phyloP scores from a whole-genome alignment of 768 basidiomycete genomes.

The Lactifluus subvellereus region DNA sequence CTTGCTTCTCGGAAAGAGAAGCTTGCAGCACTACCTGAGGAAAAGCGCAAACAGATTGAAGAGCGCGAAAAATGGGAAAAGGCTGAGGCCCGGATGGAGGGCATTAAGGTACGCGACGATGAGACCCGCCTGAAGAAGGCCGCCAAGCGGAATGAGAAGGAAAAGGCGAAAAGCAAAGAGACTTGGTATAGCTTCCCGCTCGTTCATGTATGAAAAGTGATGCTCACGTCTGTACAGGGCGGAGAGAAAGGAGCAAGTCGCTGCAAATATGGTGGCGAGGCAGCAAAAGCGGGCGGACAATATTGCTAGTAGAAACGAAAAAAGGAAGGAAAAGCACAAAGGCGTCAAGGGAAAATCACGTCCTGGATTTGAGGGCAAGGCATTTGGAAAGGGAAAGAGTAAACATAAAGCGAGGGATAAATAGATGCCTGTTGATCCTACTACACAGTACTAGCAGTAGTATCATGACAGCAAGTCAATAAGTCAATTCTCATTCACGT shows the following conservation, averaged over 20 bases:
- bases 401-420: constrained; percentile 22
- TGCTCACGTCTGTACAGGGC: constrained; percentile 48
- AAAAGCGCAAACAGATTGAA: constrained; percentile 72
- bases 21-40: constrained; percentile 69
- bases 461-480: too few species aligned
- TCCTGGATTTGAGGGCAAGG: constrained; percentile 85
- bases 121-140: constrained; percentile 85
- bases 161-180: constrained; percentile 77
- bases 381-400: constrained; percentile 52
- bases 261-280: constrained; percentile 70
- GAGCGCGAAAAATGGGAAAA: constrained; percentile 88
- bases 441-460: too few species aligned
- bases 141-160: constrained; percentile 86
- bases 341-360: constrained; percentile 53
- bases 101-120: constrained; percentile 88
- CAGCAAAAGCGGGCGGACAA: constrained; percentile 92
- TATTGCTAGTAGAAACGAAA: constrained; percentile 79
- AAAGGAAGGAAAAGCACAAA: constrained; percentile 56
- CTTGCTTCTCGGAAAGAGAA: constrained; percentile 73
- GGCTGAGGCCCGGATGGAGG: constrained; percentile 80
- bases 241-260: constrained; percentile 75
- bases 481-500: neutral
- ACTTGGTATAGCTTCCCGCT: constrained; percentile 58
- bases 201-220: neutral
- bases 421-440: too few species aligned